A percentile compares a stretch with the other conserved stretches of the same genome.
phyloP scores from a whole-genome alignment of 352 stramenopile species.

The Phytophthora pini region DNA sequence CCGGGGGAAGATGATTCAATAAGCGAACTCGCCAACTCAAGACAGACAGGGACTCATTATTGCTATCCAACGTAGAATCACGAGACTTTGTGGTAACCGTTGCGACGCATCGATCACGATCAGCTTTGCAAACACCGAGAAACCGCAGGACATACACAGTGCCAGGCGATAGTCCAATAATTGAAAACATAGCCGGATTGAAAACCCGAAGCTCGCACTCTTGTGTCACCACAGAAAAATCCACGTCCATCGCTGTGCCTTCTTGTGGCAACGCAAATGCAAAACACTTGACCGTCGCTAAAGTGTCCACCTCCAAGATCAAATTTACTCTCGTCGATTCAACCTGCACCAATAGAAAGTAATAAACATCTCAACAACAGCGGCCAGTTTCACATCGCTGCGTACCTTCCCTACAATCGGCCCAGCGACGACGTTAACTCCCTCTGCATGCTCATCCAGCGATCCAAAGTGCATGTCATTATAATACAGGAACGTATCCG shows the following conservation, averaged over 20 bases:
- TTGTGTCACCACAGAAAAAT: slow-evolving; percentile 4
- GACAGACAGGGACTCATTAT: background rate
- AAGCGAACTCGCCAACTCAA: slow-evolving; percentile 15
- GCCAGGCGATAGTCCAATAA: slow-evolving; percentile 30
- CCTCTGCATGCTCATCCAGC: slow-evolving; percentile 17
- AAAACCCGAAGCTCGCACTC: slow-evolving; percentile 16
- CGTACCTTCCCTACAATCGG: slow-evolving; percentile 40
- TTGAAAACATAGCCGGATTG: slow-evolving; percentile 24
- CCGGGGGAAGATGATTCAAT: slow-evolving; percentile 15
- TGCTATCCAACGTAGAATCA: background rate
- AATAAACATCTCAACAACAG: background rate
- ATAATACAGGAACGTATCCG: slow-evolving; percentile 39
- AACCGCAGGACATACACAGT: slow-evolving; percentile 52
- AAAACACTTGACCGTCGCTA: slow-evolving; percentile 39
- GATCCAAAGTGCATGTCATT: slow-evolving; percentile 41
- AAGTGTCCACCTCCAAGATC: slow-evolving; percentile 47
- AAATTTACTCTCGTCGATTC: slow-evolving; percentile 28
- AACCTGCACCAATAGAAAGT: slow-evolving; percentile 16
- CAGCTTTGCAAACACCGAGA: slow-evolving; percentile 40
- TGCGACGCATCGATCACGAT: slow-evolving; percentile 44
- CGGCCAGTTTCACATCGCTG: background rate
- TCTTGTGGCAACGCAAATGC: slow-evolving; percentile 33
- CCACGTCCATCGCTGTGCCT: background rate
- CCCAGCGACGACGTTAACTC: slow-evolving; percentile 42
- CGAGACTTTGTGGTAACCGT: slow-evolving; percentile 26